Conservation (phyloP, 768 basidiomycete genomes). For the Fomitopsis serialis region DNA sequence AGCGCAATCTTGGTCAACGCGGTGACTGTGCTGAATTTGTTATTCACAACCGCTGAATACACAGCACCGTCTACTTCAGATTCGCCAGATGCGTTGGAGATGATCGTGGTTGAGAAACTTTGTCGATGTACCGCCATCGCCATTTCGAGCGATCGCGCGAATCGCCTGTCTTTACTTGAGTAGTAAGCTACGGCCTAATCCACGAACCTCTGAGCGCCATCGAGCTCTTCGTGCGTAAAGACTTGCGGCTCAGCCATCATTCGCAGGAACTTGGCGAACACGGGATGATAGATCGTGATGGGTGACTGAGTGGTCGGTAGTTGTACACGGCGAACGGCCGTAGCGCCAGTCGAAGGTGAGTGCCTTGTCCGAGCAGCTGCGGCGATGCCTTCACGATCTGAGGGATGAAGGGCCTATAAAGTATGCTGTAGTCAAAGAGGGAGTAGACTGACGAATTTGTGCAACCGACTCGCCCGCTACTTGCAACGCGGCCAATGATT, state of each 20-base stretch:
- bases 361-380: no score
- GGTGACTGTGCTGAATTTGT: neutral
- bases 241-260: neutral
- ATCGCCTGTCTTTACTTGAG: neutral
- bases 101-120: no score
- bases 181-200: neutral
- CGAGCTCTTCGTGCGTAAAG: neutral
- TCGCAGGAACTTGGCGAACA: constrained; percentile 6
- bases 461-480: no score
- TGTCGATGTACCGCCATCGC: neutral
- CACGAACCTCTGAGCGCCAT: neutral
- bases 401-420: no score
- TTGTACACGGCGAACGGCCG: constrained; percentile 9
- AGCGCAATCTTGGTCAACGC: neutral
- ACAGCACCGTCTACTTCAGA: no score
- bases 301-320: constrained; percentile 4
- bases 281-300: constrained; percentile 10
- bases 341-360: no score
- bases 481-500: no score
- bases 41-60: neutral
- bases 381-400: no score
- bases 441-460: no score
- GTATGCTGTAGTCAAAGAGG: no score
- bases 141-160: neutral
- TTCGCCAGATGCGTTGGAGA: no score